A percentile compares a stretch with the other conserved stretches of the same genome.
These are phyloP conservation scores for Coniochaeta sp. DNA, from an alignment of 2,329 filamentous ascomycete genomes.

Conservation along the genomic window DNA sequence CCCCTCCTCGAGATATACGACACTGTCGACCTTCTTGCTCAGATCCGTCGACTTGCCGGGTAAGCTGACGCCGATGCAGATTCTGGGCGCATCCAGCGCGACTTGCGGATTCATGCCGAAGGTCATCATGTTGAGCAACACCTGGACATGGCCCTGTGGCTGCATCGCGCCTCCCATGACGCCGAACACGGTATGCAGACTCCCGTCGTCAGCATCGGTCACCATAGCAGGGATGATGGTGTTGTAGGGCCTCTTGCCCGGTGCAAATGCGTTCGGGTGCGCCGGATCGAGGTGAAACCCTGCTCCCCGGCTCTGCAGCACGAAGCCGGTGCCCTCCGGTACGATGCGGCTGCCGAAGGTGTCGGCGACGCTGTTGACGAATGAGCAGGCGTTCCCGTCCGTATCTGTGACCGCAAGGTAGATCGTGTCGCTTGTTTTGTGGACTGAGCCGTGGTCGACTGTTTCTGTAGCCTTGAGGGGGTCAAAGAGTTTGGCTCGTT, in stretches of 20 bases:
- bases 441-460: conserved; percentile 56
- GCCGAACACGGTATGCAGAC: conserved; percentile 75
- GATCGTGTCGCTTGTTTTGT: conserved; percentile 77
- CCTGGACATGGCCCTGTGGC: conserved; percentile 89
- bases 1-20: conserved; percentile 75
- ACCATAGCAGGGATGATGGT: conserved; percentile 91
- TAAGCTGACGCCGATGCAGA: conserved; percentile 74
- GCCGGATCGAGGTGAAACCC: conserved; percentile 65
- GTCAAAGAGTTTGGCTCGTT: conserved; percentile 54
- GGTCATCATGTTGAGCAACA: conserved; percentile 78
- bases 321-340: conserved; percentile 81
- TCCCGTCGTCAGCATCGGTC: conserved; percentile 65
- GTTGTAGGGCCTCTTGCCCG: conserved; percentile 84
- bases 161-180: conserved; percentile 99
- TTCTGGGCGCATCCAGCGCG: conserved; percentile 77
- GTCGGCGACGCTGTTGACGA: conserved; percentile 90
- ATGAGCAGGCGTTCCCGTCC: conserved; percentile 81
- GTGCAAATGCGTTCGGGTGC: conserved; percentile 74
- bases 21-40: conserved; percentile 52
- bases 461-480: conserved; percentile 57
- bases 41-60: conserved; percentile 37
- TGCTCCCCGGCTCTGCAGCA: conserved; percentile 80
- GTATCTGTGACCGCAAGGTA: conserved; percentile 83
- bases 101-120: conserved; percentile 77
- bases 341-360: conserved; percentile 83